Base-by-base conservation (phyloP, 352 stramenopile species). In the Globisporangium cystogenes region DNA sequence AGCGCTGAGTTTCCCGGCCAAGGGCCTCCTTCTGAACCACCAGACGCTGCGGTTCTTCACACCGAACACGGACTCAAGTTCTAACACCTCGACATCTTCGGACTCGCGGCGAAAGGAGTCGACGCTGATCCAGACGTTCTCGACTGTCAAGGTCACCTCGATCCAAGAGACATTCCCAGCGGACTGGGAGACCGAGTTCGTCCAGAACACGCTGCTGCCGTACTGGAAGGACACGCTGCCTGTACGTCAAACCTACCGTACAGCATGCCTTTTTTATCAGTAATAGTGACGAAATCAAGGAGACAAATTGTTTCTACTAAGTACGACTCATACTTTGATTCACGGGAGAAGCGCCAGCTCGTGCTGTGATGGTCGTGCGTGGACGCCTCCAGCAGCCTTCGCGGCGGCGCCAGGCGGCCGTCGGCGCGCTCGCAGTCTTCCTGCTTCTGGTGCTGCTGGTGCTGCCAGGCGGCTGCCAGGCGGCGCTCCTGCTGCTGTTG, bases 401-500 rank as follows among this genome's bases (percentile, higher is more conserved):
- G 58, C 67, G 67, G 52, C 67, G 60, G 12, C 55, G 57, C 16
- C 60, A 70, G 43, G 16, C 16, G 15, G 37, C 10, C 15, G 37
- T 42, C n/a, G 37, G 37, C 37, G n/a, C 37, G 37, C 35, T 40
- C 35, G 35, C 35, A 16, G 15, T 42, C 7, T 23, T 23, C 15
- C 16, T 37, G n/a, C 14, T 48, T 49, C 26, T 46, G 11, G 23
- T 54, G 29, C 27, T 53, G 29, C 31, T 39, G 16, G 45, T 57
- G 16, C 44, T 79, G 20, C 51, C 66, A 15, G 67, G 64, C 2
- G 42, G 62, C 21, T 51, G 62, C 0, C 53, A 73, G 31, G 40
- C 57, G 6, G 48, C 69, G 11, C 39, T 60, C 14, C 62, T 81
- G 41, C 46, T 76, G 24, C 37, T 67, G 3, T 31, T 76, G 10